Conservation (phyloP, 306 rosid species). For the Elaeagnus macrophylla region DNA sequence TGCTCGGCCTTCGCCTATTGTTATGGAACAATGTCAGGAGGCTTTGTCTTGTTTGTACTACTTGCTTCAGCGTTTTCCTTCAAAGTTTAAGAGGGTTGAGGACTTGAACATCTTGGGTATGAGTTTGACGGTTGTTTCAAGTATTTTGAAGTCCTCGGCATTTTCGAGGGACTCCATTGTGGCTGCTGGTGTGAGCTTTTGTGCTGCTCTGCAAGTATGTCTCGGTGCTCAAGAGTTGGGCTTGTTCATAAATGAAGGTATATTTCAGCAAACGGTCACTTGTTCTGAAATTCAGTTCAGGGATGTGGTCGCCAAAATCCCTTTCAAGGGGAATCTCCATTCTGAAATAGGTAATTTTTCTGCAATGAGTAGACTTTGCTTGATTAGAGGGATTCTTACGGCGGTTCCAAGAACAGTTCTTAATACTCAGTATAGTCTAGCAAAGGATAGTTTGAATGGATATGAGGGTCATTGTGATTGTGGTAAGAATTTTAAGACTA, state of each 20-base stretch:
- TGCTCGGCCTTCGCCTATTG: constrained; percentile 79
- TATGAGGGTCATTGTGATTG: constrained; percentile 13
- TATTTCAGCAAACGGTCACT: constrained; percentile 32
- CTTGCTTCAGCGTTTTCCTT: constrained; percentile 77
- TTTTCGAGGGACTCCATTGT: constrained; percentile 85
- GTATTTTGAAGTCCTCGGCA: constrained; percentile 49
- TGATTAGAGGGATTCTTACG: constrained; percentile 83
- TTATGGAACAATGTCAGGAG: constrained; percentile 95
- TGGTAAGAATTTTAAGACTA: constrained; percentile 35
- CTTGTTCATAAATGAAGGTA: constrained; percentile 47
- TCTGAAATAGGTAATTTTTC: constrained; percentile 42
- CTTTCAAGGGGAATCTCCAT: constrained; percentile 46
- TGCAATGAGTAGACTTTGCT: constrained; percentile 70
- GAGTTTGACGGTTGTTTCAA: constrained; percentile 41
- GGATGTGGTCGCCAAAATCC: constrained; percentile 40
- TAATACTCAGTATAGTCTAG: constrained; percentile 36
- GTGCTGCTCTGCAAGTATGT: constrained; percentile 72
- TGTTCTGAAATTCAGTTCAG: constrained; percentile 24
- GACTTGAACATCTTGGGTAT: constrained; percentile 39
- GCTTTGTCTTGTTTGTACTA: constrained; percentile 87
- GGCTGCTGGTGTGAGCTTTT: constrained; percentile 87
- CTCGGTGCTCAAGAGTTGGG: constrained; percentile 61
- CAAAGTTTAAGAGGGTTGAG: constrained; percentile 31
- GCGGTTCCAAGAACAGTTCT: constrained; percentile 77
- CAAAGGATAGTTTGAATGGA: constrained; percentile 18